These are phyloP conservation scores for Mortierella sp. DNA, from an alignment of 371 early-diverging fungal species.

Conservation along the genomic window DNA sequence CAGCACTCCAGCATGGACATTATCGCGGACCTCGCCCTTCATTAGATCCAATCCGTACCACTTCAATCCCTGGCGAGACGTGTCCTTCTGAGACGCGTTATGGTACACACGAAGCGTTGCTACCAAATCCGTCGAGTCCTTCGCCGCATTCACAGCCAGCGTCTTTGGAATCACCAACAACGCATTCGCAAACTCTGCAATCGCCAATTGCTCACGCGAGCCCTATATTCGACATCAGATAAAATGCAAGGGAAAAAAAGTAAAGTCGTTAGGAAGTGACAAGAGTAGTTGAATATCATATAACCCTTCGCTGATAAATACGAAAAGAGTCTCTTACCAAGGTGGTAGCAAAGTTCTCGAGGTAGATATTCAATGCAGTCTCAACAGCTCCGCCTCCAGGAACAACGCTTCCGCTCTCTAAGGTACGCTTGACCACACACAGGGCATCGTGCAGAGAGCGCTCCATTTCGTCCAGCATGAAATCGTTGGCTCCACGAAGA, in stretches of 20 bases:
- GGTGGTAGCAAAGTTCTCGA: conserved; percentile 98
- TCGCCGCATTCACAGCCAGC: conserved; percentile 99
- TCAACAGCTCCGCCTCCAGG: conserved; percentile 99
- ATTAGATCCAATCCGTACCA: conserved; percentile 96
- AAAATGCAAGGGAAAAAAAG: not conserved
- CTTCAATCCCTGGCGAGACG: conserved; percentile 81
- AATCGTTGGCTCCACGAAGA: conserved; percentile 99
- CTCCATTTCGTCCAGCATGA: conserved; percentile 99
- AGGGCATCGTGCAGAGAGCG: conserved; percentile 98
- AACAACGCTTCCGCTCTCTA: conserved; percentile 98
- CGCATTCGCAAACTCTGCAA: conserved; percentile 98
- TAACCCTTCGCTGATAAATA: too few relatives aligned
- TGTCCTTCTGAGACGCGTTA: conserved; percentile 83
- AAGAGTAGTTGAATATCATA: too few relatives aligned
- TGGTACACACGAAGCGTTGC: conserved; percentile 97
- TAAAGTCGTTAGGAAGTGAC: not conserved
- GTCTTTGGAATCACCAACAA: conserved; percentile 98
- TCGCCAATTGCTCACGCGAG: conserved; percentile 96
- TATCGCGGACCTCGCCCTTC: conserved; percentile 96
- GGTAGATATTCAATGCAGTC: conserved; percentile 96
- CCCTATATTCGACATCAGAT: conserved; percentile 54
- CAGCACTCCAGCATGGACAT: conserved; percentile 96
- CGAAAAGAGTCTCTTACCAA: conserved; percentile 63
- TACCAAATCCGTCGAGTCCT: conserved; percentile 97
- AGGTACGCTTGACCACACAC: conserved; percentile 98